Evolutionary conservation across 2,329 filamentous ascomycete genomes (phyloP), one percentile per base, ranked within the genome.

Genomic region (Knoxdaviesia proteae): DNA sequence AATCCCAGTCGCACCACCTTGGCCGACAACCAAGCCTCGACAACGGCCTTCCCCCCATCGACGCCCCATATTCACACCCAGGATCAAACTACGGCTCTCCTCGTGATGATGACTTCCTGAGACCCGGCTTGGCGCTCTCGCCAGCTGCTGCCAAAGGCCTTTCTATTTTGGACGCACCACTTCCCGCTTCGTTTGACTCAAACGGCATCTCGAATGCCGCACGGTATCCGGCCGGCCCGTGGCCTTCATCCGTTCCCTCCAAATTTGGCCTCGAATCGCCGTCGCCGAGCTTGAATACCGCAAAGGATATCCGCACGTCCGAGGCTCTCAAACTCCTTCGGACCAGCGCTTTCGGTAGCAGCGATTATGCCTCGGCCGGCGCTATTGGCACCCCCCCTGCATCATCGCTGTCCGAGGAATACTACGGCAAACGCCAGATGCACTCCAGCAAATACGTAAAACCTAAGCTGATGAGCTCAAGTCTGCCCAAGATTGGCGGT

Each of bases 181-280:
- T 96, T 6, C 90, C 90, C 1, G 84, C 87, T 6, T 96, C 88
- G 0, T 94, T 96, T 57, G 90, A 96, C 59, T 93, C 86, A 52
- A 90, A 94, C 54, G 88, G 87, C 41, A 83, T 94, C 42, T 94
- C 87, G 7, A 83, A 88, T 56, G 86, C 84, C 47, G 87, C 88
- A 11, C 76, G 84, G 46, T 86, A 87, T 56, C 67, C 67, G 11
- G 64, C 61, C 33, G 90, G 83, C 0, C 84, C 87, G 0, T 86
- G 92, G 59, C 87, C 88, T 6, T 84, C 87, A 0, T 96, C 88
- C 0, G 82, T 96, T 7, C 90, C 90, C 7, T 83, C 84, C 42
- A 84, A 88, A 52, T 94, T 96, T 52, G 83, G 83, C 9, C 65
- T 94, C 49, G 87, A 94, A 42, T 86, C 81, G 6, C 86, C 86